Percentiles rank a stretch among this genome's conserved stretches.
phyloP scores from a whole-genome alignment of 2,329 filamentous ascomycete species.

The Sporothrix curviconia region DNA sequence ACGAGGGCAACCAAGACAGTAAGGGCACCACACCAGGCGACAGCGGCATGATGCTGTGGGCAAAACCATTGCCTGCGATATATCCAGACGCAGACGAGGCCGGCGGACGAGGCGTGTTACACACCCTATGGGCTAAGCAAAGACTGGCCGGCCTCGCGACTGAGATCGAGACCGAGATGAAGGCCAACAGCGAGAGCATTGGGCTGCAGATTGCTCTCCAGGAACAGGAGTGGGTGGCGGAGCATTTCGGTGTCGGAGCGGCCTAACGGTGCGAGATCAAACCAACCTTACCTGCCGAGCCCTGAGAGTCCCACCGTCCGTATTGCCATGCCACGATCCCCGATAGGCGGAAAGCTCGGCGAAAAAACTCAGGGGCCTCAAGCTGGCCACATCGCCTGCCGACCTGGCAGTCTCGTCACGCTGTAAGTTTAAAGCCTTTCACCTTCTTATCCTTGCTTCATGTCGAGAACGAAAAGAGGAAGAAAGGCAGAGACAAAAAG shows the following conservation, averaged over 20 bases:
- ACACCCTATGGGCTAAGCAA: constrained; percentile 86
- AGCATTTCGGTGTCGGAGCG: constrained; percentile 64
- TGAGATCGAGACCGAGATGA: constrained; percentile 70
- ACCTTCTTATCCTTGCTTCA: too few species aligned
- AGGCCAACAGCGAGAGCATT: constrained; percentile 70
- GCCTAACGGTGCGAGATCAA: constrained; percentile 19
- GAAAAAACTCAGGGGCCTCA: constrained; percentile 77
- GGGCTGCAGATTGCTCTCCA: constrained; percentile 77
- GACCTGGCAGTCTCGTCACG: constrained; percentile 50
- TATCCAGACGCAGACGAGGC: constrained; percentile 63
- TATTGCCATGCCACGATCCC: constrained; percentile 52
- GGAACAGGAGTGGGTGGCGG: constrained; percentile 79
- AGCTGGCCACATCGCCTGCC: constrained; percentile 64
- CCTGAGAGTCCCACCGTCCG: constrained; percentile 32
- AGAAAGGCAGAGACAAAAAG: too few species aligned
- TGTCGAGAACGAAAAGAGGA: too few species aligned
- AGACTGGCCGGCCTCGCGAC: constrained; percentile 65
- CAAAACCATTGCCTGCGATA: constrained; percentile 80
- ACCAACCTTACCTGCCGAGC: constrained; percentile 15
- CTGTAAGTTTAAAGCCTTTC: constrained; percentile 38
- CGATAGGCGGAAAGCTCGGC: constrained; percentile 61
- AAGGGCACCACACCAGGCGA: constrained; percentile 16
- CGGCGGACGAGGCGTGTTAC: constrained; percentile 74
- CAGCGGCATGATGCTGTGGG: constrained; percentile 44
- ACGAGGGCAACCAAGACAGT: neutral